Evolutionary conservation across 2,329 filamentous ascomycete species (phyloP), one percentile per base, ranked within the genome.

Genomic region (Myriosclerotinia curreyana): DNA sequence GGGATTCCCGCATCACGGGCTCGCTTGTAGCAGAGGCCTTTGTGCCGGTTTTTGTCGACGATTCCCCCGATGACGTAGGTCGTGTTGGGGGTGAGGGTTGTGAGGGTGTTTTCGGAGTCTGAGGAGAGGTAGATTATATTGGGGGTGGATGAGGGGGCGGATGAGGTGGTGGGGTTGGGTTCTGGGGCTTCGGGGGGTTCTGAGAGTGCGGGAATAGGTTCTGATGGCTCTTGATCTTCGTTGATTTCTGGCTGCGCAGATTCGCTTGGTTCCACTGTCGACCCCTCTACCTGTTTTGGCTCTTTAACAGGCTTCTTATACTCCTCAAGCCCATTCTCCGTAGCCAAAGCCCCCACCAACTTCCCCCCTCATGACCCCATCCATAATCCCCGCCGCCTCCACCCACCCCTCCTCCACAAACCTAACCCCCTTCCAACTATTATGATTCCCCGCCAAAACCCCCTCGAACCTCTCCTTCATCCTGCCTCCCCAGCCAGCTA

Each of bases 21-120:
- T 20, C 89, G 83, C 71, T 88, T 89, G 81, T 96, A 92, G 77
- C 95, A 99, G 46, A 99, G 82, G 0, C 91, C 92, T 79, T 99
- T 99, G 77, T 99, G 89, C 52, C 95, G 85, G 77, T 99, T 99
- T 78, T 93, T 93, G 79, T 99, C 95, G 34, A 99, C 95, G 44
- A 99, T 81, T 0, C 94, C 95, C 44, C 95, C 95, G 64, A 99
- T 89, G 67, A 99, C 89, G 76, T 99, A 99, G 65, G 87, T 94
- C 66, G 89, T 92, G 77, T 95, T 89, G 0, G 93, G 91, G 75
- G 93, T 92, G 51, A 99, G 83, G 51, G 90, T 84, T 7, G 89
- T 87, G 38, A 99, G 82, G 0, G 90, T 94, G 69, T 96, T 83
- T 0, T 90, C 87, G n/a, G 92, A 96, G 76, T 99, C 95, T 20